Conservation (phyloP, 2,329 filamentous ascomycete genomes). For the Aureobasidium leucospermi region DNA sequence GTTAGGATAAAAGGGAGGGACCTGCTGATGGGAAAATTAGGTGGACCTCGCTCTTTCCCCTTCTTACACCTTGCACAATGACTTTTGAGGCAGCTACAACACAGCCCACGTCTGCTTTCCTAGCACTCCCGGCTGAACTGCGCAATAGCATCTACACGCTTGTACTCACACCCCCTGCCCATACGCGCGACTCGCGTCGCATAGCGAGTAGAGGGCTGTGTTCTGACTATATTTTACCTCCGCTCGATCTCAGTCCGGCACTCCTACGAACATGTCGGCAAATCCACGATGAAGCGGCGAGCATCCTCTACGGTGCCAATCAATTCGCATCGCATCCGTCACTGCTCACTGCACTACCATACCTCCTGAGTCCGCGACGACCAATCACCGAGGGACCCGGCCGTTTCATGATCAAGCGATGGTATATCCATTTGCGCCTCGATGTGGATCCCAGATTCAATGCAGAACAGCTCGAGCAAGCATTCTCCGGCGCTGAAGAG, state of each 20-base stretch:
- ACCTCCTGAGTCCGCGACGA: slow-evolving; percentile 28
- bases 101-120: slow-evolving; percentile 25
- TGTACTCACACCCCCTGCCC: slow-evolving; percentile 26
- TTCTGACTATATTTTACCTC: slow-evolving; percentile 17
- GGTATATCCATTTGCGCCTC: slow-evolving; percentile 40
- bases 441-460: slow-evolving; percentile 44
- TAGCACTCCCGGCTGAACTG: slow-evolving; percentile 52
- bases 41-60: neutral
- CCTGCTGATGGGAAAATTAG: neutral
- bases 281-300: slow-evolving; percentile 34
- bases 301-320: slow-evolving; percentile 43
- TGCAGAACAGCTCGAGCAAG: slow-evolving; percentile 29
- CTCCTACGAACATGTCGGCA: slow-evolving; percentile 37
- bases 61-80: neutral
- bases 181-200: slow-evolving; percentile 20
- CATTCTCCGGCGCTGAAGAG: slow-evolving; percentile 40
- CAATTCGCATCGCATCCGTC: slow-evolving; percentile 43
- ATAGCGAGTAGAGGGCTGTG: slow-evolving; percentile 20
- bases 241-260: slow-evolving; percentile 34
- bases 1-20: neutral
- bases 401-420: slow-evolving; percentile 31
- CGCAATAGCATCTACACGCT: slow-evolving; percentile 50
- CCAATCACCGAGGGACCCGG: slow-evolving; percentile 14
- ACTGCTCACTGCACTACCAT: slow-evolving; percentile 39
- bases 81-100: neutral